Percentiles rank a stretch among this genome's conserved stretches.
phyloP scores from a whole-genome alignment of 1,284 basidiomycete species.

The Irpex sp. region DNA sequence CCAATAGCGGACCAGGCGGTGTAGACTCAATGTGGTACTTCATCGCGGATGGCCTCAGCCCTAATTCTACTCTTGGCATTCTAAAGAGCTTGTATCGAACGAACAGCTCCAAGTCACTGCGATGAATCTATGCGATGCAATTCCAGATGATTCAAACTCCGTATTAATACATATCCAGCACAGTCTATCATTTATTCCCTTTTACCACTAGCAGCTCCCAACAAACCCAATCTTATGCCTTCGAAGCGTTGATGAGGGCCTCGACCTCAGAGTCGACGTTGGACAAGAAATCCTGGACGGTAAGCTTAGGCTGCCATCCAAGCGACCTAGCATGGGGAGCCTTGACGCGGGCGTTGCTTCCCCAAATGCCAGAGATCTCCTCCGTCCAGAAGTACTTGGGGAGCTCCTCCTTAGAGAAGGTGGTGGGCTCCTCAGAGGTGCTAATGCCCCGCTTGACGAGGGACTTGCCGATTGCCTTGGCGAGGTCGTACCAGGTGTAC shows the following conservation, averaged over 20 bases:
- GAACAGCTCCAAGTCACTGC: too few species aligned
- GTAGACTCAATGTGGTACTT: too few species aligned
- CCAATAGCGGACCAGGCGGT: too few species aligned
- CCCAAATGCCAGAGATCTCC: neutral
- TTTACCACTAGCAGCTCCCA: too few species aligned
- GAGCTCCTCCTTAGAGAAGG: slow-evolving; percentile 7
- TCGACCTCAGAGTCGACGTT: neutral
- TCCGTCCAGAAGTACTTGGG: slow-evolving; percentile 12
- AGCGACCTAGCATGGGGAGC: neutral
- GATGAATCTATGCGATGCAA: too few species aligned
- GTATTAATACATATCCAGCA: too few species aligned
- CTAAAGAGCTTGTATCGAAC: too few species aligned
- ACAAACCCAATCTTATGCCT: neutral
- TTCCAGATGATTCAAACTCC: too few species aligned
- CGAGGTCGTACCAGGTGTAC: slow-evolving; percentile 29
- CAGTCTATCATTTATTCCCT: too few species aligned
- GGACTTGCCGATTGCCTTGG: slow-evolving; percentile 29
- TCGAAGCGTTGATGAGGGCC: neutral
- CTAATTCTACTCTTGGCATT: too few species aligned
- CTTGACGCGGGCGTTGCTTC: neutral
- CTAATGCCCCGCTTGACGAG: slow-evolving; percentile 21
- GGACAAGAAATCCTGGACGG: neutral
- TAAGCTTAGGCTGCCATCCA: neutral
- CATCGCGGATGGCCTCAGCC: too few species aligned
- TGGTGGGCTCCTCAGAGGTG: slow-evolving; percentile 3